A percentile compares a stretch with the other conserved stretches of the same genome.
Evolutionary conservation across 2,329 filamentous ascomycete genomes (phyloP).

Genomic region (Ceratocystis harringtonii): DNA sequence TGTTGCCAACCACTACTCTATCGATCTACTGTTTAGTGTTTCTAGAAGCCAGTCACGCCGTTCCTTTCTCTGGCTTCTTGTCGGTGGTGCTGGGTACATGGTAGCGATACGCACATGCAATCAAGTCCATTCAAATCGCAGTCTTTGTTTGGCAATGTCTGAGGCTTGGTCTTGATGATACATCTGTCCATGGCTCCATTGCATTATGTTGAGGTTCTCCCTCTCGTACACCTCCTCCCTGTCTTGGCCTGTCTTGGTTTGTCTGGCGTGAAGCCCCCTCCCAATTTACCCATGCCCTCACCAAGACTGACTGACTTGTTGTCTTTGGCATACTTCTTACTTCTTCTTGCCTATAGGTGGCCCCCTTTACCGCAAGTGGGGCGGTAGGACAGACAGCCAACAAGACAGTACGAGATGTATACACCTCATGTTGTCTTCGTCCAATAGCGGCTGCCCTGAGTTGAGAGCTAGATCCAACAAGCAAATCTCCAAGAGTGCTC

Average conservation of each 20-base stretch:
- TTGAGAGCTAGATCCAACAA: too few relatives aligned
- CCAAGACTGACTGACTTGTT: too few relatives aligned
- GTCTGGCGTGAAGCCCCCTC: too few relatives aligned
- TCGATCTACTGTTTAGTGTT: background rate
- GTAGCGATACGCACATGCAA: background rate
- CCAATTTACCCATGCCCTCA: too few relatives aligned
- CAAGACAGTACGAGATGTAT: background rate
- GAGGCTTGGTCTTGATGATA: too few relatives aligned
- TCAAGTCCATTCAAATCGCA: too few relatives aligned
- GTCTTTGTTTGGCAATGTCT: too few relatives aligned
- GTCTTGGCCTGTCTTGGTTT: too few relatives aligned
- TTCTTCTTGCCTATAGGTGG: background rate
- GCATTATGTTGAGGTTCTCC: background rate
- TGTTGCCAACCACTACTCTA: too few relatives aligned
- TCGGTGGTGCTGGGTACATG: background rate
- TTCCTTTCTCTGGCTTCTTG: background rate
- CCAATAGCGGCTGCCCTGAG: background rate
- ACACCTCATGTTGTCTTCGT: background rate
- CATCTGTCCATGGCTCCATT: too few relatives aligned
- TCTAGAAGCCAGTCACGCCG: conserved; percentile 9
- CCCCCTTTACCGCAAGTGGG: background rate
- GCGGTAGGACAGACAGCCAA: background rate
- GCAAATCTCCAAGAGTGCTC: background rate
- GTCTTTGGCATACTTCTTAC: background rate
- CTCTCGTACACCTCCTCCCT: background rate